phyloP scores from a whole-genome alignment of 2,329 filamentous ascomycete species.

The Venturia aucupariae region DNA sequence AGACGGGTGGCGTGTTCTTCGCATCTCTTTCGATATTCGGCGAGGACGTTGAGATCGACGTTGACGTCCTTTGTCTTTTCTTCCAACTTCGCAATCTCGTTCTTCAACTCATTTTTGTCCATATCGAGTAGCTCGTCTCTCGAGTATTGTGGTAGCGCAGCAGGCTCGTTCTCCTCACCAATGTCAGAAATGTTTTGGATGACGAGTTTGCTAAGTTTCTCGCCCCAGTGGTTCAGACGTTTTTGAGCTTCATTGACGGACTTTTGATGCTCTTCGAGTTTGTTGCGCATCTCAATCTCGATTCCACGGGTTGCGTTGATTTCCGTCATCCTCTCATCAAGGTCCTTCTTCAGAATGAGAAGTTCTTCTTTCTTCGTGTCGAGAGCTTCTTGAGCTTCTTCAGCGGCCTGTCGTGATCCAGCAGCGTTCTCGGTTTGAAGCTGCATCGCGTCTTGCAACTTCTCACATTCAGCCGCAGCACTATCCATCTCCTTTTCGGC shows the following conservation, averaged over 20 bases:
- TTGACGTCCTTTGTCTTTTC: slow-evolving; percentile 75
- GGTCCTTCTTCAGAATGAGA: slow-evolving; percentile 66
- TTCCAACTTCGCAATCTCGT: slow-evolving; percentile 56
- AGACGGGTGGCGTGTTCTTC: slow-evolving; percentile 74
- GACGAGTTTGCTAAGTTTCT: slow-evolving; percentile 75
- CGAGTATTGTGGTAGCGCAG: slow-evolving; percentile 64
- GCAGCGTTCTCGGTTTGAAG: slow-evolving; percentile 69
- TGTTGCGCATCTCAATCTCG: slow-evolving; percentile 98
- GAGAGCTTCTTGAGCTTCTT: slow-evolving; percentile 72
- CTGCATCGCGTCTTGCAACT: slow-evolving; percentile 67
- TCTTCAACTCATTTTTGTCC: slow-evolving; percentile 53
- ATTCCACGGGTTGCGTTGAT: slow-evolving; percentile 80
- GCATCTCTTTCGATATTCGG: slow-evolving; percentile 78
- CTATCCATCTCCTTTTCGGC: slow-evolving; percentile 70
- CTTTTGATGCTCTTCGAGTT: slow-evolving; percentile 94
- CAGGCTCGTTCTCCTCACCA: slow-evolving; percentile 41
- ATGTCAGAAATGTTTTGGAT: slow-evolving; percentile 64
- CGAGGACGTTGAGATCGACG: slow-evolving; percentile 80
- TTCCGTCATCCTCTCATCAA: slow-evolving; percentile 77
- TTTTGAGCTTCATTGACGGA: slow-evolving; percentile 77
- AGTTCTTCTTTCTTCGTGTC: slow-evolving; percentile 74
- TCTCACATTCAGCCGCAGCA: slow-evolving; percentile 63
- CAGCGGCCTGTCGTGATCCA: slow-evolving; percentile 61
- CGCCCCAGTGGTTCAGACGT: slow-evolving; percentile 74
- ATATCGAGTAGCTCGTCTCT: slow-evolving; percentile 57